Evolutionary conservation across 2,329 filamentous ascomycete species (phyloP).

Genomic region (Fusarium anthophilum): DNA sequence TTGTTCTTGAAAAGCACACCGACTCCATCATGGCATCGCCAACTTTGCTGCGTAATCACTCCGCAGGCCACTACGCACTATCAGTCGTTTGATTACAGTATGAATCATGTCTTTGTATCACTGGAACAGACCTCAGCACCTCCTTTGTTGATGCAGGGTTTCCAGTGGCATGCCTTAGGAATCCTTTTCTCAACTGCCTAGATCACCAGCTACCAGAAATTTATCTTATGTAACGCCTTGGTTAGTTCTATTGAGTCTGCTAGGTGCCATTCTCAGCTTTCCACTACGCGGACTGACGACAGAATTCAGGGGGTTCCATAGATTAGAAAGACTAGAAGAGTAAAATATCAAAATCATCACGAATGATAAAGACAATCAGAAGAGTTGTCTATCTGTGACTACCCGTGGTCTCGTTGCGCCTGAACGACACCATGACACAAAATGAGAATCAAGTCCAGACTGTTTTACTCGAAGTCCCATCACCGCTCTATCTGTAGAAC

Average conservation of each 20-base stretch:
- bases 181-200: background rate
- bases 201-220: background rate
- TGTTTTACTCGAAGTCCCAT: background rate
- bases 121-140: background rate
- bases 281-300: background rate
- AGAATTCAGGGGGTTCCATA: accelerated
- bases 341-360: accelerated
- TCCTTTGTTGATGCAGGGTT: background rate
- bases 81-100: background rate
- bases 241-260: background rate
- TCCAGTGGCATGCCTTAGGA: background rate
- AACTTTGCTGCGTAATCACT: background rate
- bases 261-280: background rate
- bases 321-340: background rate
- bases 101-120: background rate
- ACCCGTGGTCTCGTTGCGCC: accelerated
- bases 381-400: accelerated
- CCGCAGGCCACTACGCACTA: accelerated
- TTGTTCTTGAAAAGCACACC: background rate
- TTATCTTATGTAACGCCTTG: accelerated
- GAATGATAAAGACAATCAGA: too few species aligned
- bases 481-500: background rate
- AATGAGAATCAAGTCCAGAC: background rate
- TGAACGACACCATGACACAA: background rate
- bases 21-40: background rate